These are phyloP conservation scores for Phytophthora sp. DNA, from an alignment of 352 stramenopile genomes.

Conservation along the genomic window DNA sequence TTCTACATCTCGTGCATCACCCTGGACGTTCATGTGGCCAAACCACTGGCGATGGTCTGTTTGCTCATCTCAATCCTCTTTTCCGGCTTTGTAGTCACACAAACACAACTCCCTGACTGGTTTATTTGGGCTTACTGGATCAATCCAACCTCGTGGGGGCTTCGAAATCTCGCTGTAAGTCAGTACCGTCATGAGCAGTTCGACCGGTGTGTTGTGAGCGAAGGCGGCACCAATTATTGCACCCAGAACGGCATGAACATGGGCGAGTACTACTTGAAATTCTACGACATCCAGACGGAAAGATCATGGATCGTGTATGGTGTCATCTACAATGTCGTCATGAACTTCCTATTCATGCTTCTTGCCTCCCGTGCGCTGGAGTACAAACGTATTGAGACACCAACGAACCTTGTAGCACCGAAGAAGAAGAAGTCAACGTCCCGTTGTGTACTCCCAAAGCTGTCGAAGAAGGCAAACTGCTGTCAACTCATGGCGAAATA, in stretches of 20 bases:
- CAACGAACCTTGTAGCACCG: constrained; percentile 15
- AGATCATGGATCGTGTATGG: constrained; percentile 37
- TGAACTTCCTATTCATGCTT: constrained; percentile 43
- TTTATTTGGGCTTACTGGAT: constrained; percentile 68
- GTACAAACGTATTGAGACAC: constrained; percentile 35
- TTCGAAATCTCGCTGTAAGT: constrained; percentile 40
- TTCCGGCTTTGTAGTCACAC: constrained; percentile 47
- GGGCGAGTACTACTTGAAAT: constrained; percentile 42
- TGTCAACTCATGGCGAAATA: background rate
- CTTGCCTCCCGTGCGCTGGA: constrained; percentile 43
- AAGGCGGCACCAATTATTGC: constrained; percentile 38
- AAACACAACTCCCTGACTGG: constrained; percentile 38
- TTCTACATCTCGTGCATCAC: constrained; percentile 44
- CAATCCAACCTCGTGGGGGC: constrained; percentile 52
- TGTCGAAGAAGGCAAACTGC: background rate
- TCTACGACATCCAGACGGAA: constrained; percentile 43
- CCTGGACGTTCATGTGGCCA: constrained; percentile 44
- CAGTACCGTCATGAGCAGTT: constrained; percentile 41
- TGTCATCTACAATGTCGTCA: constrained; percentile 41
- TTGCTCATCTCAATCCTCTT: constrained; percentile 50
- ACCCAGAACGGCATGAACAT: constrained; percentile 40
- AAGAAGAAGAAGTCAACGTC: constrained; percentile 23
- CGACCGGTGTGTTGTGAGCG: constrained; percentile 26
- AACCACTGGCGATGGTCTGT: constrained; percentile 42
- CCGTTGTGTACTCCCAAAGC: constrained; percentile 25